Evolutionary conservation across 179 eudicot genomes (phyloP), one percentile per base, ranked within the genome.

Genomic region (Silene coronaria): DNA sequence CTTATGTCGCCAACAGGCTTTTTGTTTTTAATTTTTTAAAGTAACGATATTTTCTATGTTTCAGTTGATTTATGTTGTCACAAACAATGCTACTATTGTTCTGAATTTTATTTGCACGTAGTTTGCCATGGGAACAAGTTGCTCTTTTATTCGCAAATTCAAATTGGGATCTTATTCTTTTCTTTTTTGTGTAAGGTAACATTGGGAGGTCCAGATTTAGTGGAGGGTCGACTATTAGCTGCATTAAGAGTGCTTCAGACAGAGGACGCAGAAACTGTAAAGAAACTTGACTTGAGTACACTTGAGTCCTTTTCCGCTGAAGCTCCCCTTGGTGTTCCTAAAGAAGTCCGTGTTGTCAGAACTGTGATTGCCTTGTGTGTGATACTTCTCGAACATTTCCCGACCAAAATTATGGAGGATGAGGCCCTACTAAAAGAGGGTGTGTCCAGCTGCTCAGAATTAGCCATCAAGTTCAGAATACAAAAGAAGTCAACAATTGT

Each of bases 401-500:
- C 98, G 0, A 90, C 93, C 11, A 86, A 93, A 67, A 83, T 93
- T 77, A 86, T 83, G 90, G 97, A 93, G 79, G 98, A 91, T 24
- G 93, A 91, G 70, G 64, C 89, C 55, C 70, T 89, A 45, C 62
- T 90, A 71, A 86, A 87, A 69, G 76, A 89, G 75, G 85, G 79
- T 51, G 87, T 88, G 45, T 84, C 91, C 5, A 51, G 51, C 74
- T 80, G 87, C 14, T 83, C 97, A 4, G 87, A 87, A 82, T 75
- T 93, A 76, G 89, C 97, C 28, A 55, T 87, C 58, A 83, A 74
- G 73, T 93, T 85, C 81, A 87, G 98, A 87, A 79, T 93, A 70
- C 86, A 93, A 80, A 93, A 93, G 93, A 93, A 93, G 77, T 84
- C 89, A 3, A 13, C 86, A 76, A 87, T 91, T 59, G 71, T 91